Evolutionary conservation across 176 grass and related monocot species (phyloP), one percentile per base, ranked within the genome.

Genomic region (Calamus simplicifolius): DNA sequence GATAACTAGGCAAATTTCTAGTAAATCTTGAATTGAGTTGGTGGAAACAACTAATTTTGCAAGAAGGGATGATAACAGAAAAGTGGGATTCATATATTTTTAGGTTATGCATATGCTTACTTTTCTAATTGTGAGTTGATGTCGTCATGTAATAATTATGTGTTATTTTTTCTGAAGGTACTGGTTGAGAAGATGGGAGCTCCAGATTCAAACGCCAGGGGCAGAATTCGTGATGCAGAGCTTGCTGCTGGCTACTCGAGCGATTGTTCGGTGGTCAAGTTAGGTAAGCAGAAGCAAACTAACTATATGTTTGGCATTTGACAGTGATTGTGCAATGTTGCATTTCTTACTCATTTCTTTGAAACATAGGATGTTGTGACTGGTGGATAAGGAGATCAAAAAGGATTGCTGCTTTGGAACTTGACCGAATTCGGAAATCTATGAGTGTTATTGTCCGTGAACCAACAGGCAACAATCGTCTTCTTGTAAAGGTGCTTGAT

Each of bases 151-250:
- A 29, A 29, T 5, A 29, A 29, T 29, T 29, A 29, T 4, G 28
- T 29, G 28, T 29, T 29, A 29, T 5, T 29, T 29, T 29, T 29
- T 29, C 28, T 3, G 17, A 66, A 98, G 93, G 93, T 98, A 69
- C 68, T 98, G 59, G 93, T 92, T 66, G 93, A 98, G 79, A 98
- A 98, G 86, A 98, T 98, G 93, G 93, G 93, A 19, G 65, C 81
- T 69, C 81, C 87, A 72, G 80, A 85, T 75, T 75, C 57, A 38
- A 72, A 72, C 12, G 18, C 27, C 29, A 72, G 69, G 13, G 53
- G 49, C n/a, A 72, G 57, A 62, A 54, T 61, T 19, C 17, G 18
- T 62, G 69, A 61, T 31, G 18, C 13, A 17, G 16, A 28, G 2
- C 48, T 72, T 54, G 58, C 49, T 62, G 29, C 69, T 54, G 69